Conservation (phyloP, 2,329 filamentous ascomycete species). For the Pseudocercospora macadamiae region DNA sequence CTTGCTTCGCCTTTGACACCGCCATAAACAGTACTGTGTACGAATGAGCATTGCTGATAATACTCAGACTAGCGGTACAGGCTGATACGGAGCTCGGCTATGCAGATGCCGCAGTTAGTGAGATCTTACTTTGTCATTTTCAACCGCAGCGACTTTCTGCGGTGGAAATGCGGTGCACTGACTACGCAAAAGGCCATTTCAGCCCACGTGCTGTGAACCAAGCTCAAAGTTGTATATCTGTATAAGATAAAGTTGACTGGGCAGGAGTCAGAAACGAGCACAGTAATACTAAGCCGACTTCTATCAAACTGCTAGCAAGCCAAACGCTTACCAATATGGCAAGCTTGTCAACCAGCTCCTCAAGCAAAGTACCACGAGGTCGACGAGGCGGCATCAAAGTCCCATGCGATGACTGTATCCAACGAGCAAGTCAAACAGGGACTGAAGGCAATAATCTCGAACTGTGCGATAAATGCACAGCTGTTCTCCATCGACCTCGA, state of each 20-base stretch:
- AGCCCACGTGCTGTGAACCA: not conserved
- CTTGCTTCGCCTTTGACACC: conserved; percentile 7
- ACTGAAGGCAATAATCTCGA: conserved; percentile 21
- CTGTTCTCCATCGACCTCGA: conserved; percentile 23
- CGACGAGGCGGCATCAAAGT: conserved; percentile 21
- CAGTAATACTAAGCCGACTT: not conserved
- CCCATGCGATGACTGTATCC: conserved; percentile 32
- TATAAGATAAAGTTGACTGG: not conserved
- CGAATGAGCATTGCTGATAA: conserved; percentile 1
- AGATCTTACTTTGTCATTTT: not conserved
- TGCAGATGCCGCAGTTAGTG: conserved; percentile 3
- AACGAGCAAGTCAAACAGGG: conserved; percentile 26
- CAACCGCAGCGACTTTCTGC: not conserved
- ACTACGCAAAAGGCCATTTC: not conserved
- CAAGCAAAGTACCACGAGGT: conserved; percentile 13
- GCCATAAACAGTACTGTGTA: conserved; percentile 5
- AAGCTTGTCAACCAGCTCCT: not conserved
- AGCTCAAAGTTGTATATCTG: not conserved
- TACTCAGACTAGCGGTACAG: not conserved
- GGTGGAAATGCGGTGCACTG: not conserved
- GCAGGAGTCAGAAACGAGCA: not conserved
- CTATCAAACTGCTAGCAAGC: not conserved
- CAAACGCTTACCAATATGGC: not conserved
- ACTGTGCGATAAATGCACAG: conserved; percentile 30
- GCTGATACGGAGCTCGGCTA: conserved; percentile 5